A percentile compares a stretch with the other conserved stretches of the same genome.
Evolutionary conservation across 202 grass and related monocot species (phyloP).

Genomic region (Bolboschoenoplectus hybrid): DNA sequence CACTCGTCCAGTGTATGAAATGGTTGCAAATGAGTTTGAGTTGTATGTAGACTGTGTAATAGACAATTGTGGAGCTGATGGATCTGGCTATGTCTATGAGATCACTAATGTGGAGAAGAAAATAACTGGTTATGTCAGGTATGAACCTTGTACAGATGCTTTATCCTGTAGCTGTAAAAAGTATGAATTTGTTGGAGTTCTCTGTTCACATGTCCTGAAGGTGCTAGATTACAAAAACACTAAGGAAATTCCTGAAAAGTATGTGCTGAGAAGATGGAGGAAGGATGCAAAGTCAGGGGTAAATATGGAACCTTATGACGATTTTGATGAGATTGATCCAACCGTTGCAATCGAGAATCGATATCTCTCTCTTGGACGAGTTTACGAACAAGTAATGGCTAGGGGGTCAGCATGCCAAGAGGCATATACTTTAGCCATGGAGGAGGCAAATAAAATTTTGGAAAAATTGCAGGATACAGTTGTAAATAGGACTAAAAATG

Average conservation of each 20-base stretch:
- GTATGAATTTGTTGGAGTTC: conserved; percentile 41
- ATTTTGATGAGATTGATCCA: conserved; percentile 45
- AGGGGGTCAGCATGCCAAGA: conserved; percentile 44
- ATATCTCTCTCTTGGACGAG: conserved; percentile 37
- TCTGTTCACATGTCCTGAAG: conserved; percentile 48
- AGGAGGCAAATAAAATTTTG: conserved; percentile 37
- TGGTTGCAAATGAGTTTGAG: conserved; percentile 45
- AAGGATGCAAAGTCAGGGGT: conserved; percentile 40
- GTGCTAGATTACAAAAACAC: conserved; percentile 52
- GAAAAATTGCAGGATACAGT: conserved; percentile 39
- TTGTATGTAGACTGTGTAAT: conserved; percentile 50
- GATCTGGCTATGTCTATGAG: conserved; percentile 35
- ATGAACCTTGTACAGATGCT: conserved; percentile 36
- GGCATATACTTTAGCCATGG: conserved; percentile 41
- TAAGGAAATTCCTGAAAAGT: conserved; percentile 55
- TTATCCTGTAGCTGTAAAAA: conserved; percentile 48
- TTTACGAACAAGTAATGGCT: conserved; percentile 32
- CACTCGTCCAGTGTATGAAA: conserved; percentile 41
- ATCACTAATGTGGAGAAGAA: conserved; percentile 47
- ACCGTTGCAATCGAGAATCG: conserved; percentile 41
- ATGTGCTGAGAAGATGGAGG: conserved; percentile 48
- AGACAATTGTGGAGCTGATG: conserved; percentile 39
- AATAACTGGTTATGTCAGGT: conserved; percentile 42
- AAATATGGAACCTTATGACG: conserved; percentile 37
- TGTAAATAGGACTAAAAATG: conserved; percentile 35